phyloP scores from a whole-genome alignment of 768 basidiomycete genomes.

The Amyloporia xantha region DNA sequence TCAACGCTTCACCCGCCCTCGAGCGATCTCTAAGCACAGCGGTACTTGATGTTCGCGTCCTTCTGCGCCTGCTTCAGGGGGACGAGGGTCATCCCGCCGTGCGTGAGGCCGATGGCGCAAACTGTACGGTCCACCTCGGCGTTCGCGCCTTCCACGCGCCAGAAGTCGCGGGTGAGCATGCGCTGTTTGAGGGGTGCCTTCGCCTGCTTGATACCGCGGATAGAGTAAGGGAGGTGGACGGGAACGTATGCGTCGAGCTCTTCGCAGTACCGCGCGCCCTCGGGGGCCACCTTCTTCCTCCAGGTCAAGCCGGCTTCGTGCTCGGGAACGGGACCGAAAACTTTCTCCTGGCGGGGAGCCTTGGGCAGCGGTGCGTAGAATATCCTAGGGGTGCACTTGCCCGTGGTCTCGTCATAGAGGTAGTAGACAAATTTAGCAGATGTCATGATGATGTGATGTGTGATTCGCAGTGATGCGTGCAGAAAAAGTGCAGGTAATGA shows the following conservation, averaged over 20 bases:
- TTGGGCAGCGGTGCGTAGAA: background rate
- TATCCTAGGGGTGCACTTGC: background rate
- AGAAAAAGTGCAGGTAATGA: background rate
- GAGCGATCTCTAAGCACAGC: background rate
- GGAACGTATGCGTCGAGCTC: constrained; percentile 14
- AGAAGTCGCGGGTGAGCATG: constrained; percentile 10
- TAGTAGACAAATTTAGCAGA: background rate
- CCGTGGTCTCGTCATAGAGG: background rate
- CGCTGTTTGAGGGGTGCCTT: constrained; percentile 9
- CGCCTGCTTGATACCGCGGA: constrained; percentile 9
- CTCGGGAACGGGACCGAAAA: background rate
- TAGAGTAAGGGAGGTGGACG: constrained; percentile 13
- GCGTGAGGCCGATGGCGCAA: constrained; percentile 12
- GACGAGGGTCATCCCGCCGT: constrained; percentile 9
- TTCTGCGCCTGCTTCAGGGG: constrained; percentile 9
- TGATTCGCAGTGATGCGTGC: background rate
- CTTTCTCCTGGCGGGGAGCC: background rate
- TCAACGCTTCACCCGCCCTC: background rate
- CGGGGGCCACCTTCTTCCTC: background rate
- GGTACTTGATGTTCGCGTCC: constrained; percentile 10
- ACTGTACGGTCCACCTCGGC: constrained; percentile 5
- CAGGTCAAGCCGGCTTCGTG: background rate
- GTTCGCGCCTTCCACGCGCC: constrained; percentile 5
- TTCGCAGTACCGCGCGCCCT: constrained; percentile 16
- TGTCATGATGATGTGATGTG: background rate